Evolutionary conservation across 768 basidiomycete species (phyloP).

Genomic region (Gymnopilus junonius): DNA sequence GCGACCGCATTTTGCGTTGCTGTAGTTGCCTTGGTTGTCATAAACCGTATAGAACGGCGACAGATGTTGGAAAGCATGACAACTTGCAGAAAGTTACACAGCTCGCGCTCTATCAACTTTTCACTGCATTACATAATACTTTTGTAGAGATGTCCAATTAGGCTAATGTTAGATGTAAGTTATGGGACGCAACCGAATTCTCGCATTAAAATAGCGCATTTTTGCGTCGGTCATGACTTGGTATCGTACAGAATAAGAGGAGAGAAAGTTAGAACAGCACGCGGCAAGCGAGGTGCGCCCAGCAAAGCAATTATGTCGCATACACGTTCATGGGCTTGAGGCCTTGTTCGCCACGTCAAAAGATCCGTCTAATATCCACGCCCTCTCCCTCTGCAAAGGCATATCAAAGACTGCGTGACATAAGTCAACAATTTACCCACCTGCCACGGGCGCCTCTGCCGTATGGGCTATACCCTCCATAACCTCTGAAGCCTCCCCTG

Average conservation of each 20-base stretch:
- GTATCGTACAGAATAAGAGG: slow-evolving; percentile 25
- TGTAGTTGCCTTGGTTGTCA: slow-evolving; percentile 46
- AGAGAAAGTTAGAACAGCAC: slow-evolving; percentile 5
- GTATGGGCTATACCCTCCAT: slow-evolving; percentile 65
- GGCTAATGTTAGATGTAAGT: not conserved
- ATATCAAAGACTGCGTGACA: not conserved
- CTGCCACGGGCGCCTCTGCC: slow-evolving; percentile 67
- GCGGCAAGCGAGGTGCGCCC: not conserved
- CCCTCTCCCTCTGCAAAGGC: slow-evolving; percentile 51
- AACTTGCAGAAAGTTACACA: not conserved
- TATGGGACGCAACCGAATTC: not conserved
- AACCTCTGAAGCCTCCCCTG: slow-evolving; percentile 46
- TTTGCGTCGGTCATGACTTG: slow-evolving; percentile 17
- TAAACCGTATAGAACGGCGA: slow-evolving; percentile 40
- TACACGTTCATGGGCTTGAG: not conserved
- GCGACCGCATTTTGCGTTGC: slow-evolving; percentile 14
- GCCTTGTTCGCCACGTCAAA: not conserved
- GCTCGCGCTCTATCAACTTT: not conserved
- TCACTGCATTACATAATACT: not conserved
- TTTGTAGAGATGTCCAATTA: too few relatives aligned
- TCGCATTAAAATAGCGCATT: slow-evolving; percentile 20
- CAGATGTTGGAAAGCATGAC: slow-evolving; percentile 43
- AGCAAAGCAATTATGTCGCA: not conserved
- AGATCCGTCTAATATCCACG: slow-evolving; percentile 62
- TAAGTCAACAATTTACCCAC: slow-evolving; percentile 42